These are phyloP conservation scores for Retiboletus fuscus DNA, from an alignment of 1,284 basidiomycete species.

Conservation along the genomic window DNA sequence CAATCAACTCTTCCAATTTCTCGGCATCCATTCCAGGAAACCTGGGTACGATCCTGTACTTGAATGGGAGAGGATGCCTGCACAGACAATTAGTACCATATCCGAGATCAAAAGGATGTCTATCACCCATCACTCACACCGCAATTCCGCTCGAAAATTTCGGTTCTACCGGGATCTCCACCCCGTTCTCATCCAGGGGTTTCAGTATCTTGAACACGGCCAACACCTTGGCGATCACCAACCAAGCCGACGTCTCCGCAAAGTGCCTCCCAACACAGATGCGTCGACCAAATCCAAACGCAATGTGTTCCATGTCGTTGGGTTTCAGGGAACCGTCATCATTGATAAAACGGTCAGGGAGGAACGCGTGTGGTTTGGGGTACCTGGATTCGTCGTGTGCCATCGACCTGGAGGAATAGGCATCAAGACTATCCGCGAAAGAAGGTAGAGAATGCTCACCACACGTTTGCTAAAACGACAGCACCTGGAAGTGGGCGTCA, in stretches of 20 bases:
- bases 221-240: no score
- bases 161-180: no score
- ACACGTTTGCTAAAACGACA: no score
- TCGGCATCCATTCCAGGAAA: constrained; percentile 3
- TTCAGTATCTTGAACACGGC: no score
- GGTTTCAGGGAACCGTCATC: not conserved
- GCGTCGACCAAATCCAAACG: not conserved
- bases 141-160: not conserved
- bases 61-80: constrained; percentile 13
- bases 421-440: not conserved
- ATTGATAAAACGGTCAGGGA: not conserved
- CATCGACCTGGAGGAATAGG: not conserved
- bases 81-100: not conserved
- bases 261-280: not conserved
- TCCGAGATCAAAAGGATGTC: no score
- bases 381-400: not conserved
- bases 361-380: not conserved
- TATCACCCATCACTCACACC: not conserved
- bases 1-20: constrained; percentile 4
- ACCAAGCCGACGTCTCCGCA: not conserved
- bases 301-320: not conserved
- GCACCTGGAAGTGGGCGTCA: no score
- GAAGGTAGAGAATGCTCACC: no score
- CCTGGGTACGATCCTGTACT: constrained; percentile 17
- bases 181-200: no score